Evolutionary conservation across 1,139 yeast species (phyloP), one percentile per base, ranked within the genome.

Genomic region (Yarrowia galli): DNA sequence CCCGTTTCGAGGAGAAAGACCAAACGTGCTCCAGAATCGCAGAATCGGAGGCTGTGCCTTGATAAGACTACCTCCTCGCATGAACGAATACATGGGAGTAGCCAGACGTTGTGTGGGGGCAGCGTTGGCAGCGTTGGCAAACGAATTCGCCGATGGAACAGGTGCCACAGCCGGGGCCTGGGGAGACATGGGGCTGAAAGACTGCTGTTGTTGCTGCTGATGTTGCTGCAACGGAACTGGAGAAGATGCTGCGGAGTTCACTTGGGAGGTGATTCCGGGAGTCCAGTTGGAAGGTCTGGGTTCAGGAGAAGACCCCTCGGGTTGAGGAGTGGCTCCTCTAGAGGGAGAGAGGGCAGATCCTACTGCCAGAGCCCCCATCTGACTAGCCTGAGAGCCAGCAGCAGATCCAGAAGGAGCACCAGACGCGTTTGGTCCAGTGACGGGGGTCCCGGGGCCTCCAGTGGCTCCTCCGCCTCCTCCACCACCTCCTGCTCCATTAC

Each of bases 11-110:
- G 83, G 83, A 15, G 74, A 69, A 43, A 80, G 71, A 1, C 81
- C 80, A 71, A 80, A 77, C 2, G 74, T 72, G 49, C 76, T 74
- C 82, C 82, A 79, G 67, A 79, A 79, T 32, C 79, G 69, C n/a
- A 79, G 68, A 16, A 78, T 75, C 0, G 81, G 75, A 0, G 79
- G 74, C 43, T 78, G 70, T 1, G 81, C 81, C 67, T 75, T 76
- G 32, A 77, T 68, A 8, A 67, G 67, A 43, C 74, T 75, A 16
- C 73, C 72, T 51, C 73, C 73, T 16, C 80, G 71, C 43, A 69
- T 67, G 25, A 79, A 72, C 0, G 75, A 68, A 48, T 73, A 78
- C 36, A 75, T 69, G 1, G 80, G 79, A 2, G 77, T 70, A 0
- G 72, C 69, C 6, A 74, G 68, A 5, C 69, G 71, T 75, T 68